Conservation (phyloP, 2,329 filamentous ascomycete species). For the Tolypocladium paradoxum region DNA sequence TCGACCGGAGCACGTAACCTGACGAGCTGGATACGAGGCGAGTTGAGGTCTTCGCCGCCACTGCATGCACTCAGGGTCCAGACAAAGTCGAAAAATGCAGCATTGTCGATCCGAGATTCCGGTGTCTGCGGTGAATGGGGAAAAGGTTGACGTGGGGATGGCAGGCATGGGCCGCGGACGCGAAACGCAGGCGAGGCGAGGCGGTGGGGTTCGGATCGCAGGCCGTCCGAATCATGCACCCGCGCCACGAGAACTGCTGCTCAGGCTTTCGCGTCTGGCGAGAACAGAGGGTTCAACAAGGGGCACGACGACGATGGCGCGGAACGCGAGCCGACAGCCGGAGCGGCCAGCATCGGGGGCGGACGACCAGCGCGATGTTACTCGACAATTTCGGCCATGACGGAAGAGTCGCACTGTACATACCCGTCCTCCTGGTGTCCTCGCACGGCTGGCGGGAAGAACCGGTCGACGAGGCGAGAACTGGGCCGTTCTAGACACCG, state of each 20-base stretch:
- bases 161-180: no score
- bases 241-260: no score
- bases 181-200: background rate
- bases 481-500: background rate
- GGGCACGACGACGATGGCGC: background rate
- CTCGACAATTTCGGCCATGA: background rate
- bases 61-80: background rate
- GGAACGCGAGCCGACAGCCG: background rate
- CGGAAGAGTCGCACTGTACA: background rate
- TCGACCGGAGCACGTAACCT: background rate
- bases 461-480: background rate
- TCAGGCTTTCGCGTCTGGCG: no score
- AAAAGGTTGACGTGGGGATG: background rate
- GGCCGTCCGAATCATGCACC: background rate
- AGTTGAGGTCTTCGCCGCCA: background rate
- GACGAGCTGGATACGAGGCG: background rate
- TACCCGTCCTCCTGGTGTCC: background rate
- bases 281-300: background rate
- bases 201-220: background rate
- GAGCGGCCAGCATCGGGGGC: background rate
- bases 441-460: background rate
- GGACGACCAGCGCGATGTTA: background rate
- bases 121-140: background rate
- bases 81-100: background rate
- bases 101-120: background rate